phyloP scores from a whole-genome alignment of 192 early-diverging fungal species.

The Mortierella hygrophila region DNA sequence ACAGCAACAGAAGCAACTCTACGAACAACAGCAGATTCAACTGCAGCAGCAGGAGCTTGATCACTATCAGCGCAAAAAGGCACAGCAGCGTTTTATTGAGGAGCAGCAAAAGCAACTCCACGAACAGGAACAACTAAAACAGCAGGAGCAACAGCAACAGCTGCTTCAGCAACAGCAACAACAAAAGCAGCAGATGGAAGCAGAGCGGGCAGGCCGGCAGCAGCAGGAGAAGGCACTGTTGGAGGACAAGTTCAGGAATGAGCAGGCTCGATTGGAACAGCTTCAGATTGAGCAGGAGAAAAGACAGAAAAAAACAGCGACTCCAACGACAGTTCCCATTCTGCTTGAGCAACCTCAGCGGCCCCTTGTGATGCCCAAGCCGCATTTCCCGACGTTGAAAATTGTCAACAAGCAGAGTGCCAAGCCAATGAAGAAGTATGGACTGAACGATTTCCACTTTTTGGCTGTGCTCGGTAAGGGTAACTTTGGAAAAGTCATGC shows the following conservation, averaged over 20 bases:
- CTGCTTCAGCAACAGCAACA: constrained; percentile 28
- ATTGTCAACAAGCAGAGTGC: constrained; percentile 49
- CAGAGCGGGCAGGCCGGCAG: constrained; percentile 19
- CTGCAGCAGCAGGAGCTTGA: constrained; percentile 40
- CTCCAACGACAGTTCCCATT: neutral
- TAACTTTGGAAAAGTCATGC: constrained; percentile 99
- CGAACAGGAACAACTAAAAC: constrained; percentile 23
- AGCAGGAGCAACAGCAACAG: constrained; percentile 24
- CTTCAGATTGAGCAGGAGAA: constrained; percentile 50
- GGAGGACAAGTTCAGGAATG: constrained; percentile 48
- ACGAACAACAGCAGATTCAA: constrained; percentile 31
- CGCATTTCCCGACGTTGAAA: constrained; percentile 40
- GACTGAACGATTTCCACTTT: constrained; percentile 94
- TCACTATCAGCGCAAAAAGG: constrained; percentile 42
- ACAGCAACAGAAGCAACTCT: constrained; percentile 48
- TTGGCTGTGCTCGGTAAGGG: constrained; percentile 96
- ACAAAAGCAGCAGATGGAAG: constrained; percentile 29
- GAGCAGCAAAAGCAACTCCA: constrained; percentile 51
- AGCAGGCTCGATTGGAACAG: constrained; percentile 46
- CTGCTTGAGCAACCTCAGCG: constrained; percentile 20
- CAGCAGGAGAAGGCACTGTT: constrained; percentile 1
- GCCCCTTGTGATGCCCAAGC: constrained; percentile 43
- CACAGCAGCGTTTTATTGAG: constrained; percentile 55
- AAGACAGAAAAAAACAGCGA: constrained; percentile 30
- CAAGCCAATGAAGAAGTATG: constrained; percentile 68